Conservation (phyloP, 139 green algal genomes). For the Ettlia oleoabundans region DNA sequence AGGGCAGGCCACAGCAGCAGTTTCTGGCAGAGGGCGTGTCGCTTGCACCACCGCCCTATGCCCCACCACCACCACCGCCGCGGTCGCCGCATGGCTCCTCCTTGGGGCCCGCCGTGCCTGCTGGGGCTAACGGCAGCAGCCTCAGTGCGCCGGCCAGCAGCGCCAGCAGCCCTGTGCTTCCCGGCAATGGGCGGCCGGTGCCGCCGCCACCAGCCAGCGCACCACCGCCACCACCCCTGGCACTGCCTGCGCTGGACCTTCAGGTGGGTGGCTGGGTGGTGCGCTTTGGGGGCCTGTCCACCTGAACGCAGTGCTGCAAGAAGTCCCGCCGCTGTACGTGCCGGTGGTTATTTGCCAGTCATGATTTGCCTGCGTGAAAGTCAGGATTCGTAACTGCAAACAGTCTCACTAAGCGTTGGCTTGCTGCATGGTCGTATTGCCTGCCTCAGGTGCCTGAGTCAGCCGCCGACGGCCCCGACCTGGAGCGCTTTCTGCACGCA, state of each 20-base stretch:
- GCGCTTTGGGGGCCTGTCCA: not conserved
- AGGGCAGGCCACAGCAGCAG: not conserved
- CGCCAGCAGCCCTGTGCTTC: not conserved
- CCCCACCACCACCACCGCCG: not conserved
- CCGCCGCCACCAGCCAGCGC: not conserved
- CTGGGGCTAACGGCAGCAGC: not conserved
- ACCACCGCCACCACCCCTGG: slow-evolving; percentile 15
- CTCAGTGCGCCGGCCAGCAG: slow-evolving; percentile 15
- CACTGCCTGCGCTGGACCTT: not conserved
- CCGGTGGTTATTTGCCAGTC: too few species aligned
- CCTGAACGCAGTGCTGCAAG: not conserved
- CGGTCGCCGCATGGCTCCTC: not conserved
- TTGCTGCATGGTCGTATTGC: too few species aligned
- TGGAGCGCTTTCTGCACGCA: slow-evolving; percentile 47
- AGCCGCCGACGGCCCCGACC: slow-evolving; percentile 34
- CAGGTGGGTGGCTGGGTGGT: not conserved
- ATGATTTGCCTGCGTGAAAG: too few species aligned
- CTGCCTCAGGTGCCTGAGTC: slow-evolving; percentile 29
- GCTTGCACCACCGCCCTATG: not conserved
- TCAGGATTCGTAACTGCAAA: too few species aligned
- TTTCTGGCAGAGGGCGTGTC: not conserved
- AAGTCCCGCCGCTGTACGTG: too few species aligned
- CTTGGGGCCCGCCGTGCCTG: not conserved
- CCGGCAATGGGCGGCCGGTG: not conserved
- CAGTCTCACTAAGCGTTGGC: too few species aligned